Evolutionary conservation across 2,329 filamentous ascomycete species (phyloP).

Genomic region (Trichoderma guizhouense): DNA sequence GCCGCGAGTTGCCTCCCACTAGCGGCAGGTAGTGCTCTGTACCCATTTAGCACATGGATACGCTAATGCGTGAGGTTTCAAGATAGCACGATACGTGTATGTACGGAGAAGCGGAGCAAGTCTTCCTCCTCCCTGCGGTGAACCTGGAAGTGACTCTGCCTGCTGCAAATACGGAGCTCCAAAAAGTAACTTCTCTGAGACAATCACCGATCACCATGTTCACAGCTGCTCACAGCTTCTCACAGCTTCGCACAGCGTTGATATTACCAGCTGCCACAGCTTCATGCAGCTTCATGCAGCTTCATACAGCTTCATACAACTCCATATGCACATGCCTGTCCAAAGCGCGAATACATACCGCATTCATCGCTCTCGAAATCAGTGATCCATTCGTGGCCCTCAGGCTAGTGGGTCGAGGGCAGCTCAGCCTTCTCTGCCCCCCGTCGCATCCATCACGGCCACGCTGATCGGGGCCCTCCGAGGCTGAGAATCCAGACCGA

Average conservation of each 20-base stretch:
- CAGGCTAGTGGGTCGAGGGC: background rate
- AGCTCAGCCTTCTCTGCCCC: background rate
- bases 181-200: background rate
- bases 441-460: slow-evolving; percentile 5
- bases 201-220: background rate
- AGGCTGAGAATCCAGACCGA: slow-evolving; percentile 11
- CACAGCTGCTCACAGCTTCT: background rate
- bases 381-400: background rate
- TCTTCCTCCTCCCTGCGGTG: background rate
- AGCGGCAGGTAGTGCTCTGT: background rate
- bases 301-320: background rate
- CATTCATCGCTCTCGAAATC: background rate
- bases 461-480: background rate
- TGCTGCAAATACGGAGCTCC: background rate
- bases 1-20: background rate
- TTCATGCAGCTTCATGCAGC: background rate
- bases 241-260: background rate
- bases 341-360: slow-evolving; percentile 1
- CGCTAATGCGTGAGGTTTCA: background rate
- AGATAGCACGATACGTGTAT: background rate
- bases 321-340: background rate
- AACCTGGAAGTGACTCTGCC: background rate
- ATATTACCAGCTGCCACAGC: background rate
- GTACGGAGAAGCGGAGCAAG: background rate
- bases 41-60: background rate